Percentiles rank a stretch among this genome's conserved stretches.
These are phyloP conservation scores for Leccinum variicolor DNA, from an alignment of 768 basidiomycete species.

Conservation along the genomic window DNA sequence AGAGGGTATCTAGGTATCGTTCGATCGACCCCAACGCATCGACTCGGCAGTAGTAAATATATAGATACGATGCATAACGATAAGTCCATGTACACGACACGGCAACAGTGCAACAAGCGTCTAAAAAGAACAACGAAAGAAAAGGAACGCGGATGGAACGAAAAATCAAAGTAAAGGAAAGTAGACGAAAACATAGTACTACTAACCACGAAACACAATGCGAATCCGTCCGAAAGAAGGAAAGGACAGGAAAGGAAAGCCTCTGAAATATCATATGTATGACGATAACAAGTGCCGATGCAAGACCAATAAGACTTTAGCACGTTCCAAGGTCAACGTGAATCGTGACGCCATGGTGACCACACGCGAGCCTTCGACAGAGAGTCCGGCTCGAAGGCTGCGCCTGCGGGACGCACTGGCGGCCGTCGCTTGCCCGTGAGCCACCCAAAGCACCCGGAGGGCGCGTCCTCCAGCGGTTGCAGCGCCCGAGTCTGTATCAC, in stretches of 20 bases:
- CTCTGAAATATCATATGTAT: background rate
- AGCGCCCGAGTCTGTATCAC: slow-evolving; percentile 22
- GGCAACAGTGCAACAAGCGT: background rate
- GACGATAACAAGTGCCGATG: background rate
- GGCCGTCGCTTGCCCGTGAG: slow-evolving; percentile 7
- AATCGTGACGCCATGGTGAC: slow-evolving; percentile 3
- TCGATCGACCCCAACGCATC: background rate
- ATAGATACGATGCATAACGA: background rate
- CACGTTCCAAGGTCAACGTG: background rate
- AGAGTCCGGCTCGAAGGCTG: slow-evolving; percentile 10
- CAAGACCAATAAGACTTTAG: too few relatives aligned
- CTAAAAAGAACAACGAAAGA: too few relatives aligned
- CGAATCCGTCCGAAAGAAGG: background rate
- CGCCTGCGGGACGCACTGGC: background rate
- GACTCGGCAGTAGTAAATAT: background rate
- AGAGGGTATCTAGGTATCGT: background rate
- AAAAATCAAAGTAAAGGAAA: background rate
- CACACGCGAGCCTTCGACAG: slow-evolving; percentile 17
- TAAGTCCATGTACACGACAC: background rate
- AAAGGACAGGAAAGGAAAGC: background rate
- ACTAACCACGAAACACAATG: background rate
- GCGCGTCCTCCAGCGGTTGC: slow-evolving; percentile 18
- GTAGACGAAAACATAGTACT: background rate
- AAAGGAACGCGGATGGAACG: background rate
- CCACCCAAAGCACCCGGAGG: slow-evolving; percentile 23